Conservation (phyloP, 306 rosid genomes). For the Prosopis cineraria region DNA sequence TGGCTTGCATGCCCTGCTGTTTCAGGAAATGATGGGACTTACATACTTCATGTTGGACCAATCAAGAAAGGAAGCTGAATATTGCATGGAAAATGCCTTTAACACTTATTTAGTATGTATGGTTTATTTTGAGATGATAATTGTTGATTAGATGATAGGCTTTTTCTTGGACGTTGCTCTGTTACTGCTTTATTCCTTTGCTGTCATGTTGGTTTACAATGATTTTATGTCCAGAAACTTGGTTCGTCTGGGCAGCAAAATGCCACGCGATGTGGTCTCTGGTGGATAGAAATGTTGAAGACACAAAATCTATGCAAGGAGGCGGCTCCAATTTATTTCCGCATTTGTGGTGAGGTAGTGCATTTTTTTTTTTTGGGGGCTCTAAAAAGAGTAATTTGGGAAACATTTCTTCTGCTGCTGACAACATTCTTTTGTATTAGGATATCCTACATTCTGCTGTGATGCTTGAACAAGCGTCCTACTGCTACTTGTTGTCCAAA, state of each 20-base stretch:
- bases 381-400: constrained; percentile 9
- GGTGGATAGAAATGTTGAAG: constrained; percentile 98
- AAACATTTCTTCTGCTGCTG: constrained; percentile 39
- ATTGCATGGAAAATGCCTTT: constrained; percentile 98
- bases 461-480: constrained; percentile 99
- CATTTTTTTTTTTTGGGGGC: constrained; percentile 19
- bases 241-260: constrained; percentile 83
- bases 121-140: constrained; percentile 36
- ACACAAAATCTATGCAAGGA: constrained; percentile 79
- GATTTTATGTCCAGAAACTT: constrained; percentile 69
- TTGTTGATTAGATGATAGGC: constrained; percentile 1
- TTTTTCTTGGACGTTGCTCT: constrained; percentile 21
- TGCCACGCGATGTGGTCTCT: constrained; percentile 89
- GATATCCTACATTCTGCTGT: constrained; percentile 92
- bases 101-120: constrained; percentile 80
- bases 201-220: constrained; percentile 31
- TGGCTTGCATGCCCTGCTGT: constrained; percentile 34
- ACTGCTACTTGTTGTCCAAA: constrained; percentile 82
- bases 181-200: constrained; percentile 29
- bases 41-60: constrained; percentile 89
- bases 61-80: constrained; percentile 96
- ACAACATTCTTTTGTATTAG: constrained; percentile 50
- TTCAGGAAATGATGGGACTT: constrained; percentile 99
- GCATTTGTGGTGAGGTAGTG: constrained; percentile 91
- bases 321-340: constrained; percentile 90